These are phyloP conservation scores for Fagus sylvatica DNA, from an alignment of 306 rosid species.

Conservation along the genomic window DNA sequence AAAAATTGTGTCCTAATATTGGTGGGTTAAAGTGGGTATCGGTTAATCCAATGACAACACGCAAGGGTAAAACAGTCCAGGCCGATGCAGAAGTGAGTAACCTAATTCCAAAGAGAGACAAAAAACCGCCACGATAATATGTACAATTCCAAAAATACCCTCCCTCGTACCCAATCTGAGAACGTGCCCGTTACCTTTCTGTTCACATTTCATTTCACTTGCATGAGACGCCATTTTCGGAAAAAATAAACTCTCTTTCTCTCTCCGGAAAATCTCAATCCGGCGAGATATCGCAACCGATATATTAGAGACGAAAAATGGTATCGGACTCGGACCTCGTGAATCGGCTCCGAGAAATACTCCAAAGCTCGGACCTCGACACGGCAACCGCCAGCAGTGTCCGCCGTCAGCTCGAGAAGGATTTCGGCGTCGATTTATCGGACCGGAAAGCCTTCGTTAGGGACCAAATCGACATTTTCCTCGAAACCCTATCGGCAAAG, in stretches of 20 bases:
- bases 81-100: too few relatives aligned
- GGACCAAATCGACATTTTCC: slow-evolving; percentile 33
- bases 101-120: too few relatives aligned
- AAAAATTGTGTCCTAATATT: too few relatives aligned
- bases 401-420: slow-evolving; percentile 38
- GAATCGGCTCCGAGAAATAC: slow-evolving; percentile 37
- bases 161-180: too few relatives aligned
- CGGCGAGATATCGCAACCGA: background rate
- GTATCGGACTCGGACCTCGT: slow-evolving; percentile 34
- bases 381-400: slow-evolving; percentile 37
- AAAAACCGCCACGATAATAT: too few relatives aligned
- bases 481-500: slow-evolving; percentile 15
- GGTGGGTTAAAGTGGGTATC: too few relatives aligned
- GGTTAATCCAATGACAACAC: too few relatives aligned
- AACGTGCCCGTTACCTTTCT: too few relatives aligned
- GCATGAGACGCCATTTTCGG: slow-evolving; percentile 32
- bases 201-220: slow-evolving; percentile 3
- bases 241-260: background rate
- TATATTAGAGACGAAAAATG: slow-evolving; percentile 10
- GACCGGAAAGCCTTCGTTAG: slow-evolving; percentile 35
- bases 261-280: background rate
- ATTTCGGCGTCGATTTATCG: slow-evolving; percentile 35
- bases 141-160: too few relatives aligned
- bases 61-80: too few relatives aligned
- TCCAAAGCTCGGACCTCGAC: slow-evolving; percentile 35